Evolutionary conservation across 2,329 filamentous ascomycete species (phyloP).

Genomic region (Biscogniauxia sp.): DNA sequence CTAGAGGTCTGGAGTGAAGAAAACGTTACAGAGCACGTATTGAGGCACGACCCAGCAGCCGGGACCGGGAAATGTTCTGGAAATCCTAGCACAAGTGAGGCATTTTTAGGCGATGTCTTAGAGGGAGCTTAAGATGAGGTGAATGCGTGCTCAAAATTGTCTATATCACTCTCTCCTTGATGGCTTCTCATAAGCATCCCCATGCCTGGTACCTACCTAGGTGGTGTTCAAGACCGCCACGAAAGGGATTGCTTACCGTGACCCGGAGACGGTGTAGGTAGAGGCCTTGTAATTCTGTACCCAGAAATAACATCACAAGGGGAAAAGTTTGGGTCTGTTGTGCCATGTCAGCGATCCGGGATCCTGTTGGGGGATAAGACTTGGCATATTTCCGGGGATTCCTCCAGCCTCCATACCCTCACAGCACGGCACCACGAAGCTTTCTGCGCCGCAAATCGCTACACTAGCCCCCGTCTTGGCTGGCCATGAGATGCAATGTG

Average conservation of each 20-base stretch:
- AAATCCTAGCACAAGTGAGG: background rate
- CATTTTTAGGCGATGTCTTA: background rate
- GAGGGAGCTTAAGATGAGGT: background rate
- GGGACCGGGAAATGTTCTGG: background rate
- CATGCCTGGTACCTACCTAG: background rate
- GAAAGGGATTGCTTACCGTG: background rate
- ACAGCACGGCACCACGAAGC: constrained; percentile 16
- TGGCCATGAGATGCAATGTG: constrained; percentile 8
- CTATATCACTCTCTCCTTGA: background rate
- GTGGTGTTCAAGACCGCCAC: background rate
- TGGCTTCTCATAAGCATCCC: background rate
- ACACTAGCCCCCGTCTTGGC: constrained; percentile 24
- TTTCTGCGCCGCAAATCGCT: constrained; percentile 10
- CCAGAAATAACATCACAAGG: background rate
- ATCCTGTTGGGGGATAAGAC: background rate
- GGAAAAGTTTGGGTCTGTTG: background rate
- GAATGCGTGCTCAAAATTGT: background rate
- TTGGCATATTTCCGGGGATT: constrained; percentile 5
- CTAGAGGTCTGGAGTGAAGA: background rate
- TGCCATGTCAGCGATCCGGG: background rate
- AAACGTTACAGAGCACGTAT: background rate
- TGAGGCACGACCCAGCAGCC: background rate
- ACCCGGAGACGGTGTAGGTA: no score
- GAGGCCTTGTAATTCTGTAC: background rate
- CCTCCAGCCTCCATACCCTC: constrained; percentile 9